A percentile compares a stretch with the other conserved stretches of the same genome.
These are phyloP conservation scores for Paracorniculantispora psalliotae DNA, from an alignment of 2,329 filamentous ascomycete genomes.

Conservation along the genomic window DNA sequence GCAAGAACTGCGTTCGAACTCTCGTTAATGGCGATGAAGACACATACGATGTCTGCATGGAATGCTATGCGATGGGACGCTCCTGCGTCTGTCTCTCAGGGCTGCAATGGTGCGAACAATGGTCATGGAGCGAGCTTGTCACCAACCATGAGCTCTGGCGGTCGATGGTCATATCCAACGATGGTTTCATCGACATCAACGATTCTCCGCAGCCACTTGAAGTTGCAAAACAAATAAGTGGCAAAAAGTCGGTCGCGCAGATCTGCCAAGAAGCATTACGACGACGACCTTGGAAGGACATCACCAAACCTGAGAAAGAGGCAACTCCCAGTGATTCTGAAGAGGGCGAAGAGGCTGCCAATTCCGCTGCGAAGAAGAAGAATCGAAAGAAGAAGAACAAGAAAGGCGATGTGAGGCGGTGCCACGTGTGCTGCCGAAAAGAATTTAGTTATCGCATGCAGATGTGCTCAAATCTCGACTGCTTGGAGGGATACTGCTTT, in stretches of 20 bases:
- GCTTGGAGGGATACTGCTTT: constrained; percentile 79
- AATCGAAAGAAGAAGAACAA: constrained; percentile 54
- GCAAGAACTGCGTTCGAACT: constrained; percentile 71
- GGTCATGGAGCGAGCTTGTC: constrained; percentile 73
- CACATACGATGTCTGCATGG: constrained; percentile 95
- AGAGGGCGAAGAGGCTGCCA: constrained; percentile 60
- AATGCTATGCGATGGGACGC: constrained; percentile 95
- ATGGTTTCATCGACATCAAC: constrained; percentile 60
- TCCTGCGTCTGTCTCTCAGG: constrained; percentile 86
- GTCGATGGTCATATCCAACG: constrained; percentile 67
- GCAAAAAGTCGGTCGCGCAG: constrained; percentile 78
- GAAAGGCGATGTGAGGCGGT: constrained; percentile 53
- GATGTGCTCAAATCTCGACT: constrained; percentile 65
- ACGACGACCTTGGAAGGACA: constrained; percentile 75
- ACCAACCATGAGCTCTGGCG: constrained; percentile 81
- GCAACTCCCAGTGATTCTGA: constrained; percentile 46
- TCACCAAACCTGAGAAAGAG: constrained; percentile 54
- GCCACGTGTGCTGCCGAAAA: constrained; percentile 78
- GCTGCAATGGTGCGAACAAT: constrained; percentile 89
- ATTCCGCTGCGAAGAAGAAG: no score
- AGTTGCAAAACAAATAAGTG: constrained; percentile 59
- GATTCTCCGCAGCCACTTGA: constrained; percentile 66
- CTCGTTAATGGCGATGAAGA: constrained; percentile 67
- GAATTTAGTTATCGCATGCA: constrained; percentile 84
- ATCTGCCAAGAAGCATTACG: constrained; percentile 89